A percentile compares a stretch with the other conserved stretches of the same genome.
Conservation (phyloP, 306 rosid genomes). For the Prunus padus region DNA sequence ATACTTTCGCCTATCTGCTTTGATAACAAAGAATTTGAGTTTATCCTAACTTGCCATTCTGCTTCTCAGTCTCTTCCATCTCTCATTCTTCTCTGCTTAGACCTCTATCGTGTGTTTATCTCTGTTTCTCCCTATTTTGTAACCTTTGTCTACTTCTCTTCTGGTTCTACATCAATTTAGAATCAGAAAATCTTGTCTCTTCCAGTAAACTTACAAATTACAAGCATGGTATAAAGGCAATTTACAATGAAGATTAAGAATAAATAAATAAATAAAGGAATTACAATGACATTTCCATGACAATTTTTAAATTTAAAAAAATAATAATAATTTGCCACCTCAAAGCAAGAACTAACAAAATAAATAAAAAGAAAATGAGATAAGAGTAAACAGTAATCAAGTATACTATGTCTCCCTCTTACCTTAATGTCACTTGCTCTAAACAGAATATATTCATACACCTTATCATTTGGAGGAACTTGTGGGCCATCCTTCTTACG, state of each 20-base stretch:
- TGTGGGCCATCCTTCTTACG: conserved; percentile 68
- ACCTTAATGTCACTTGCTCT: conserved; percentile 78
- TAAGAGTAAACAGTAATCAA: not conserved
- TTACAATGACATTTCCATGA: not conserved
- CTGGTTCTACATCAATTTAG: not conserved
- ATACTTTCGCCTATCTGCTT: not conserved
- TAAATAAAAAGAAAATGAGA: not conserved
- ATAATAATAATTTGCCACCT: not conserved
- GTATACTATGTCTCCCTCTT: not conserved
- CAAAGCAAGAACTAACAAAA: not conserved
- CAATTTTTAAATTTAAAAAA: not conserved
- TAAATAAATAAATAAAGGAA: not conserved
- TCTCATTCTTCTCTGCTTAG: not conserved
- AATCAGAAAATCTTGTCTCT: not conserved
- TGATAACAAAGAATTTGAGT: not conserved
- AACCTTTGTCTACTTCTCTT: not conserved
- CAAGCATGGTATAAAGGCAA: not conserved
- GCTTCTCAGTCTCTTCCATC: not conserved
- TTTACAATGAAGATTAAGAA: not conserved
- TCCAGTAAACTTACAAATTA: not conserved
- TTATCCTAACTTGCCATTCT: not conserved
- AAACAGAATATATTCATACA: conserved; percentile 71
- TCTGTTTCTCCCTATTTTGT: not conserved
- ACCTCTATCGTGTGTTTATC: not conserved
- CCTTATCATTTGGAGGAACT: conserved; percentile 61